Evolutionary conservation across 2,329 filamentous ascomycete genomes (phyloP).

Genomic region (Nemania sp.): DNA sequence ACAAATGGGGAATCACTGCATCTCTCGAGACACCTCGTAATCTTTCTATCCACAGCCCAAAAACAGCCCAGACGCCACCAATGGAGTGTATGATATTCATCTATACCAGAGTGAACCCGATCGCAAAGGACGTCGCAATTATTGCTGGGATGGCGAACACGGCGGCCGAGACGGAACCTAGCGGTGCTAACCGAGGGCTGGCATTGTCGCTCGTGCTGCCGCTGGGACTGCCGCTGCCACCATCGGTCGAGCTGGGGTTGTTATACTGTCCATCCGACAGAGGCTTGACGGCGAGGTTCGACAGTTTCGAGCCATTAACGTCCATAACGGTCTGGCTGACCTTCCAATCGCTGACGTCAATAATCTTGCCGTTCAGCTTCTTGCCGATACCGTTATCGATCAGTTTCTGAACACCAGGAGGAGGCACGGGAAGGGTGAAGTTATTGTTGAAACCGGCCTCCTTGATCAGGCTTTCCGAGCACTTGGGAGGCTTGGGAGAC

Average conservation of each 20-base stretch:
- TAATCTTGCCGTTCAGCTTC: constrained; percentile 66
- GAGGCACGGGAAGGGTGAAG: constrained; percentile 75
- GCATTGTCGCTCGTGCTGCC: constrained; percentile 19
- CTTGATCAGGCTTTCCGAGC: constrained; percentile 68
- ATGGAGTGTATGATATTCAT: background rate
- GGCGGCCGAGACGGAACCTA: constrained; percentile 16
- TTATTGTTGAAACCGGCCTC: constrained; percentile 70
- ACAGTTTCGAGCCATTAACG: constrained; percentile 46
- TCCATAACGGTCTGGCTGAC: constrained; percentile 52
- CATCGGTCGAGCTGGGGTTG: constrained; percentile 21
- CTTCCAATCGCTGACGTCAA: constrained; percentile 67
- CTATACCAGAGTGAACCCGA: constrained; percentile 25
- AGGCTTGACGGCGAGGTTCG: constrained; percentile 49
- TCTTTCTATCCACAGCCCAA: constrained; percentile 21
- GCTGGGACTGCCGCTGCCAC: background rate
- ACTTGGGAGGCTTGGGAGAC: constrained; percentile 60
- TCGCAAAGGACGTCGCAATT: constrained; percentile 24
- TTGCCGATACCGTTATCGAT: constrained; percentile 75
- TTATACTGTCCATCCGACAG: constrained; percentile 30
- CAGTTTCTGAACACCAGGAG: constrained; percentile 68
- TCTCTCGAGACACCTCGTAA: constrained; percentile 23
- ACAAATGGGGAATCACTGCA: constrained; percentile 24
- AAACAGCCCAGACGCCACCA: constrained; percentile 20
- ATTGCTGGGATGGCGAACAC: constrained; percentile 24
- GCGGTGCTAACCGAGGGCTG: constrained; percentile 18